Base-by-base conservation (phyloP, 2,329 filamentous ascomycete genomes). In the Talaromyces sp. region DNA sequence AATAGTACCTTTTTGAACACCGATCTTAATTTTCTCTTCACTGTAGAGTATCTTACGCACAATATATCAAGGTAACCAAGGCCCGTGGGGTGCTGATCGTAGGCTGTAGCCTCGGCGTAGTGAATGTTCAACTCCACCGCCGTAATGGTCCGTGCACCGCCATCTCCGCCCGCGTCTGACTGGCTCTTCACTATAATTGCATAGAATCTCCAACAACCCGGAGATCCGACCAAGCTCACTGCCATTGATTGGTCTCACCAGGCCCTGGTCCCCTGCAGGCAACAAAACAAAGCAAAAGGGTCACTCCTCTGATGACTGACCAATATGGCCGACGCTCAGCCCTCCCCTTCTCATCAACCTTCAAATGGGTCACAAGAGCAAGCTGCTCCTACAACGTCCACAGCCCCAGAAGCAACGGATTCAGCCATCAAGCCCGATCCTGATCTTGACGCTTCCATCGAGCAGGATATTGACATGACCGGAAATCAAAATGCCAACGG, bases 391-490 rank as follows among this genome's bases (percentile, higher is more conserved):
- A 50, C 64, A 30, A 51, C 63, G 20, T 48, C 54, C 19, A 45
- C 60, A 36, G 35, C 60, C 20, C 58, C 61, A 27, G 66, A 67
- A 13, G 49, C 59, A 16, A 46, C 58, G 41, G 68, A 65, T 22
- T 47, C 49, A 24, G 46, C 56, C 29, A 62, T 64, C 42, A 64
- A 64, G 43, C 52, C 60, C 1, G 62, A 64, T 6, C 59, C 61
- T 30, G 64, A 69, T 29, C 52, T 71, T 48, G 68, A 75, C 56
- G 58, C 66, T 42, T 67, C 65, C 36, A 65, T 70, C 54, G 72
- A 74, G 30, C 65, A 70, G 41, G 71, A 75, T 47, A 64, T 74
- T 52, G 68, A 73, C 27, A 66, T 74, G 66, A 65, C 64, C 61
- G 61, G 66, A 45, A 56, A 65, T 32, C 50, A 54, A 20, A 37